phyloP scores from a whole-genome alignment of 2,329 filamentous ascomycete species.

The Aspergillus eucalypticola region DNA sequence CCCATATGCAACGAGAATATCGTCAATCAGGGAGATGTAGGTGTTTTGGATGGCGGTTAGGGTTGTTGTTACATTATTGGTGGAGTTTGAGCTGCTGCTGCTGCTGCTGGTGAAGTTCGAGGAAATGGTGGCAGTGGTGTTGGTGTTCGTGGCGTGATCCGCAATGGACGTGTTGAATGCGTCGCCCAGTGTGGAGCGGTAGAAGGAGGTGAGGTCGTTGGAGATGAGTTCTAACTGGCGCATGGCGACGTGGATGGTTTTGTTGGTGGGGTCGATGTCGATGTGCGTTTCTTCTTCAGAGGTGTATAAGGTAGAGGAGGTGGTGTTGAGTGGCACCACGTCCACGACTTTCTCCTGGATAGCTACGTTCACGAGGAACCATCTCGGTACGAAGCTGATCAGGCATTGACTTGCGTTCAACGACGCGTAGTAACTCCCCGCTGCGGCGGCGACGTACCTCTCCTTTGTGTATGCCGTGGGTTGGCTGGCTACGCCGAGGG shows the following conservation, averaged over 20 bases:
- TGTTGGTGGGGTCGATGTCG: slow-evolving; percentile 1
- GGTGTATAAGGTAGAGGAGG: too few relatives aligned
- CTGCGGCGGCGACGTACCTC: neutral
- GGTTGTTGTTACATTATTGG: neutral
- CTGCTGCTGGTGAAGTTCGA: neutral
- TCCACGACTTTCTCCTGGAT: neutral
- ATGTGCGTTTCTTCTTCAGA: neutral
- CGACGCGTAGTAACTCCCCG: neutral
- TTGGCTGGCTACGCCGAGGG: neutral
- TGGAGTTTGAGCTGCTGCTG: too few relatives aligned
- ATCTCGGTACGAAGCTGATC: neutral
- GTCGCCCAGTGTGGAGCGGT: neutral
- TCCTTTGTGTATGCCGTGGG: neutral
- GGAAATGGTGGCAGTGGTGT: neutral
- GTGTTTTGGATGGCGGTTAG: neutral
- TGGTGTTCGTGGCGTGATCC: neutral
- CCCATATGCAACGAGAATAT: neutral
- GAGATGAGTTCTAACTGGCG: neutral
- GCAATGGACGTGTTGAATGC: slow-evolving; percentile 1
- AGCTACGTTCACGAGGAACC: neutral
- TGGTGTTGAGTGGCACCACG: too few relatives aligned
- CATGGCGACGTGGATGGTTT: slow-evolving; percentile 1
- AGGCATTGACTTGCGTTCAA: neutral
- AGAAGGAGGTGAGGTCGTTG: slow-evolving; percentile 1
- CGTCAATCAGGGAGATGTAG: slow-evolving; percentile 1